Evolutionary conservation across 108 stramenopile genomes (phyloP).

Genomic region (Cyclotella cryptica): DNA sequence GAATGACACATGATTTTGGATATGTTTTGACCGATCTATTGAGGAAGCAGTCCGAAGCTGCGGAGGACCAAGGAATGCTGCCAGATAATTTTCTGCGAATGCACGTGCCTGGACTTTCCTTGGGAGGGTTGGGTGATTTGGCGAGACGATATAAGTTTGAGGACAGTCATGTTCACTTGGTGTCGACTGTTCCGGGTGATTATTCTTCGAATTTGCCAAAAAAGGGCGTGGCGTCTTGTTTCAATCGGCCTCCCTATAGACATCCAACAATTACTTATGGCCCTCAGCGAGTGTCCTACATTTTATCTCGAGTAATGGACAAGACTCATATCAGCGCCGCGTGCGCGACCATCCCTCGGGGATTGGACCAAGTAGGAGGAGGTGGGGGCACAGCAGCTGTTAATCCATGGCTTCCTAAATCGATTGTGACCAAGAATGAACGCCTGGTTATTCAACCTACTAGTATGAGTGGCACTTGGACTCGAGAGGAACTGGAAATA

Average conservation of each 20-base stretch:
- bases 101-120: constrained; percentile 46
- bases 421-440: constrained; percentile 55
- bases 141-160: constrained; percentile 56
- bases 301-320: constrained; percentile 55
- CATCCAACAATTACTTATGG: constrained; percentile 58
- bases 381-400: constrained; percentile 29
- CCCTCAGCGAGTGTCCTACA: constrained; percentile 70
- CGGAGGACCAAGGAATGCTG: constrained; percentile 42
- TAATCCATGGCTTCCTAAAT: constrained; percentile 54
- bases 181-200: constrained; percentile 77
- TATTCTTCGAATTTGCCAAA: constrained; percentile 26
- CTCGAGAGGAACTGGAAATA: constrained; percentile 53
- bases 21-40: constrained; percentile 70
- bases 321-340: constrained; percentile 40
- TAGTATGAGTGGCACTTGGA: constrained; percentile 75
- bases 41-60: constrained; percentile 62
- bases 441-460: constrained; percentile 76
- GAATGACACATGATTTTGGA: constrained; percentile 70
- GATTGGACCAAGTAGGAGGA: constrained; percentile 2
- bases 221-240: background rate
- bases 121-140: constrained; percentile 36
- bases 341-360: constrained; percentile 8
- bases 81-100: constrained; percentile 57
- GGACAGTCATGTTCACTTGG: constrained; percentile 70
- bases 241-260: constrained; percentile 11